phyloP scores from a whole-genome alignment of 257 asterid species.

The Rubia yunnanensis region DNA sequence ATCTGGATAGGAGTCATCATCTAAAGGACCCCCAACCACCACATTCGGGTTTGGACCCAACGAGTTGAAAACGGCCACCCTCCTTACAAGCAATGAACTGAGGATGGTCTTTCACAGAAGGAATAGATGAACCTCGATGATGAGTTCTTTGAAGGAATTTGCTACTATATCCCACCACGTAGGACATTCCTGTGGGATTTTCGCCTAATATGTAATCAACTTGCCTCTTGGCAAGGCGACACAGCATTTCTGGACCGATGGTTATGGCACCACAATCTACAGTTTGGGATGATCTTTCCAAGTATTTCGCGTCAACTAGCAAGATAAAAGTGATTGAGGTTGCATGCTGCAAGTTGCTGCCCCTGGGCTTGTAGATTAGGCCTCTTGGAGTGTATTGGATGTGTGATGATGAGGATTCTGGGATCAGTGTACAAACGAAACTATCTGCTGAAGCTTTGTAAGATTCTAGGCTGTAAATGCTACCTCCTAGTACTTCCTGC shows the following conservation, averaged over 20 bases:
- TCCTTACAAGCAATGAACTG: constrained; percentile 50
- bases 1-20: constrained; percentile 64
- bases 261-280: constrained; percentile 56
- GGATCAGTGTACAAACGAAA: constrained; percentile 83
- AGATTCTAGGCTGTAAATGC: constrained; percentile 44
- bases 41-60: constrained; percentile 72
- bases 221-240: constrained; percentile 61
- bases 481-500: constrained; percentile 77
- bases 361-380: constrained; percentile 78
- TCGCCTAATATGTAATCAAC: constrained; percentile 85
- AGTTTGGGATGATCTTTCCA: constrained; percentile 52
- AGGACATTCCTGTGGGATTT: constrained; percentile 88
- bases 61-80: constrained; percentile 67
- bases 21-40: constrained; percentile 86
- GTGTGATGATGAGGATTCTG: constrained; percentile 70
- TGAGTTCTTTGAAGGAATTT: constrained; percentile 62
- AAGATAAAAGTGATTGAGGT: constrained; percentile 69
- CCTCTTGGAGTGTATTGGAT: constrained; percentile 79
- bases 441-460: constrained; percentile 85
- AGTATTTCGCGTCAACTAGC: constrained; percentile 67
- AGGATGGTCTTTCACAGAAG: constrained; percentile 65
- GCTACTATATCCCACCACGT: constrained; percentile 87
- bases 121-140: constrained; percentile 85
- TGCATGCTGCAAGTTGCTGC: constrained; percentile 96
- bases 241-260: constrained; percentile 42